phyloP scores from a whole-genome alignment of 805 yeast genomes.

The Yarrowia porcina region DNA sequence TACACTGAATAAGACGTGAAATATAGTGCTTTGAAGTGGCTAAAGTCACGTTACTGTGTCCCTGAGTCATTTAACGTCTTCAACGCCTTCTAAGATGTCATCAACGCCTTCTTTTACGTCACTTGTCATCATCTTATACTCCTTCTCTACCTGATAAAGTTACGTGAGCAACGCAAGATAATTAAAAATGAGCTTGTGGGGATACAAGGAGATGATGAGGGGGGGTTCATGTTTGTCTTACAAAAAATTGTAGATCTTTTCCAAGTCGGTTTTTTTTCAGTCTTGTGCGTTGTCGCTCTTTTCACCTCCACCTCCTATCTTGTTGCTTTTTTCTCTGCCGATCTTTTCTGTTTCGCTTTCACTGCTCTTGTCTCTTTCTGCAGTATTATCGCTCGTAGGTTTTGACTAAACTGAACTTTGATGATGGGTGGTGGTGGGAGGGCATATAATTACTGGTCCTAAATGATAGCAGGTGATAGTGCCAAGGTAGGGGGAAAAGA shows the following conservation, averaged over 20 bases:
- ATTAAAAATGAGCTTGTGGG: not conserved
- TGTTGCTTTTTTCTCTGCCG: not conserved
- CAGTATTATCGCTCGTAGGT: not conserved
- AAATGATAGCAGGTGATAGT: not conserved
- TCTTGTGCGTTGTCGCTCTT: too few species aligned
- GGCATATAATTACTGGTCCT: not conserved
- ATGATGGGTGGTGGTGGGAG: not conserved
- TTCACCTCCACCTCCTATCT: not conserved
- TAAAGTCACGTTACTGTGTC: too few species aligned
- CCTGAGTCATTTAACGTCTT: too few species aligned
- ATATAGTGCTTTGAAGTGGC: too few species aligned
- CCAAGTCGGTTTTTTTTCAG: too few species aligned
- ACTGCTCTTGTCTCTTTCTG: not conserved
- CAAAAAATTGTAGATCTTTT: too few species aligned
- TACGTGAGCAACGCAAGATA: not conserved
- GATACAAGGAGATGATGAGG: not conserved
- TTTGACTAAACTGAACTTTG: not conserved
- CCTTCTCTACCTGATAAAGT: not conserved
- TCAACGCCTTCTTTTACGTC: too few species aligned
- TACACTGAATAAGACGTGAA: too few species aligned
- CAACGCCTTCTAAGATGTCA: too few species aligned
- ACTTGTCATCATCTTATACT: too few species aligned
- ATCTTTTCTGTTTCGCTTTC: not conserved
- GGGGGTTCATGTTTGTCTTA: too few species aligned
- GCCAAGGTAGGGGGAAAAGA: too few species aligned